Evolutionary conservation across 371 early-diverging fungal genomes (phyloP).

Genomic region (Mucor velutinosus): DNA sequence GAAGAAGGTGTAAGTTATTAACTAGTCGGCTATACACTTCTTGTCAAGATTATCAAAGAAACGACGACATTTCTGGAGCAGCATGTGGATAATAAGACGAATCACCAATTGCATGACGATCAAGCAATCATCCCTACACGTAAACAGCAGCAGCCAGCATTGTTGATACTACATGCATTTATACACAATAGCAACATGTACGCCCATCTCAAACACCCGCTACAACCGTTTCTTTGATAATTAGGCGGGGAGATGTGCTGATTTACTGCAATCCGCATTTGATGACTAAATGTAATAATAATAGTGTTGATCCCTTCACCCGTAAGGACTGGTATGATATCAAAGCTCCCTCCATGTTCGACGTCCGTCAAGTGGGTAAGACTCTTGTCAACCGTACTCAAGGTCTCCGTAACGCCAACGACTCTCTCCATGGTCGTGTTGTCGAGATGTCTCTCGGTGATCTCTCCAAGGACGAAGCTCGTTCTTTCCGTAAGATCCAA

Average conservation of each 20-base stretch:
- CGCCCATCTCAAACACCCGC: not conserved
- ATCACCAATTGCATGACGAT: not conserved
- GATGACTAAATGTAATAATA: not conserved
- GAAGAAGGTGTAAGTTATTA: constrained; percentile 91
- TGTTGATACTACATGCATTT: not conserved
- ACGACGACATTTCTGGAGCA: not conserved
- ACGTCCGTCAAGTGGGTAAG: constrained; percentile 94
- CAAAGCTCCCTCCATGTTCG: constrained; percentile 97
- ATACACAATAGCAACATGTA: not conserved
- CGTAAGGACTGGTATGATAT: constrained; percentile 99
- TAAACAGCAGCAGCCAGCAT: not conserved
- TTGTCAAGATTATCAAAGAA: not conserved
- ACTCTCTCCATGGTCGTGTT: constrained; percentile 96
- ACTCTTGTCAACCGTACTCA: constrained; percentile 99
- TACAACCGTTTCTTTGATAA: not conserved
- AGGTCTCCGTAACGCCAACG: constrained; percentile 98
- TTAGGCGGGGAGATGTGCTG: not conserved
- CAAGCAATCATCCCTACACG: not conserved
- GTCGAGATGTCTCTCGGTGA: constrained; percentile 99
- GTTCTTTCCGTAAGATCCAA: constrained; percentile 96
- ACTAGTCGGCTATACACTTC: not conserved
- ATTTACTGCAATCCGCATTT: not conserved
- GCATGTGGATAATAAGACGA: not conserved
- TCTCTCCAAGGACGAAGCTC: constrained; percentile 93
- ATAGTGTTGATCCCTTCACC: constrained; percentile 92